Evolutionary conservation across 2,329 filamentous ascomycete genomes (phyloP), one percentile per base, ranked within the genome.

Genomic region (Annulohypoxylon truncatum): DNA sequence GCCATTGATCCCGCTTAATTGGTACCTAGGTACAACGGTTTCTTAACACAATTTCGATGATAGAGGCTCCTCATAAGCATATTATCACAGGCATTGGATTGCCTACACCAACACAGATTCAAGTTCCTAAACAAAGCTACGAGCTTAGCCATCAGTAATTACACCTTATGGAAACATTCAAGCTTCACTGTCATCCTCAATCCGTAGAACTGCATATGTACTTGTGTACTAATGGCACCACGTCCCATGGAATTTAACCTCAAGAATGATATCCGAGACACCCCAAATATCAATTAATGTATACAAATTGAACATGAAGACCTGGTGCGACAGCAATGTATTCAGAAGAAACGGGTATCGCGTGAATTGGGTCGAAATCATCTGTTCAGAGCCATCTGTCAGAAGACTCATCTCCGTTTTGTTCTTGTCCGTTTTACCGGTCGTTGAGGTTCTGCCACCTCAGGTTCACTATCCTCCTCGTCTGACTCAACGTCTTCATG

Each of bases 401-500:
- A 31, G 20, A 13, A 26, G 15, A 48, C 48, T 78, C 72, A 81
- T 75, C 77, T 80, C 70, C 75, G 77, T 74, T 78, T 80, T 6
- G 77, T 73, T 67, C 74, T 77, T 29, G 76, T 75, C 46, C 77
- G 76, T 73, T 82, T 83, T 67, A 79, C 78, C 66, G 83, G 72
- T 73, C 80, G 75, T 44, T 84, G 83, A 51, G 83, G 82, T 42
- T 80, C 82, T 8, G 81, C 79, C 10, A 62, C 67, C 68, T 85
- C 83, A 15, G 77, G 79, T 51, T 86, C 84, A 57, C 82, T 85
- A 64, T 83, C 83, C 31, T 84, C 86, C 8, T 87, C 86, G 64
- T 90, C 88, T 5, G 84, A 85, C 55, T 86, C 84, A 29, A 84
- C 81, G 55, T 90, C 88, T 33, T 87, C 84, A 58, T 89, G 84